phyloP scores from a whole-genome alignment of 768 basidiomycete genomes.

The Suillus weaverae region DNA sequence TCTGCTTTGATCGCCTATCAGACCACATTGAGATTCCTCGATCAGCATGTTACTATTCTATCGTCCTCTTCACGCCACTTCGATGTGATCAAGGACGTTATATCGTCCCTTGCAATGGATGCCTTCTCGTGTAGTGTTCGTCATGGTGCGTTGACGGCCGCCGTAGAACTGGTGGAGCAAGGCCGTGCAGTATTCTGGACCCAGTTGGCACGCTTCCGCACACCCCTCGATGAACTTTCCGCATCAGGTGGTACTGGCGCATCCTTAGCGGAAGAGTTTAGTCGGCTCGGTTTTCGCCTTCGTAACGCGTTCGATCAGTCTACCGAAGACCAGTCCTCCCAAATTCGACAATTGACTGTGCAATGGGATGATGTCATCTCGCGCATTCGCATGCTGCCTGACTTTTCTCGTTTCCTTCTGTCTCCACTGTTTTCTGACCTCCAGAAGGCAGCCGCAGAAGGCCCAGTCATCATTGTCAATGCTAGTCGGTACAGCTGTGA shows the following conservation, averaged over 20 bases:
- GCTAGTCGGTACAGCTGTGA: constrained; percentile 14
- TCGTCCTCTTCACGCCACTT: background rate
- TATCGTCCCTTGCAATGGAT: background rate
- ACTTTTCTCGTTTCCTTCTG: constrained; percentile 17
- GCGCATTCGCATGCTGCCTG: constrained; percentile 9
- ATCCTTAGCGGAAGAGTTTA: constrained; percentile 11
- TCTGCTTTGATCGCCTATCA: constrained; percentile 31
- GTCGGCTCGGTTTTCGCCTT: constrained; percentile 7
- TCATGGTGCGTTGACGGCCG: background rate
- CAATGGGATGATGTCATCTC: constrained; percentile 11
- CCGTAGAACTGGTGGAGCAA: constrained; percentile 1
- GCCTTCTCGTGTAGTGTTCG: background rate
- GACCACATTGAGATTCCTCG: constrained; percentile 24
- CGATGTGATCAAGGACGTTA: background rate
- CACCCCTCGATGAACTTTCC: background rate
- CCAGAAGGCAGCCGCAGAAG: constrained; percentile 12
- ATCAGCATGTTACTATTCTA: constrained; percentile 14
- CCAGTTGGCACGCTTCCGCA: background rate
- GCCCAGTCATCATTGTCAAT: constrained; percentile 19
- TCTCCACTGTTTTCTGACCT: constrained; percentile 13
- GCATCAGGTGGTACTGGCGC: background rate
- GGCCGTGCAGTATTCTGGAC: background rate
- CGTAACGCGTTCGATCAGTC: background rate
- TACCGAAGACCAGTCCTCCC: background rate
- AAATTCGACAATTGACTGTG: background rate